These are phyloP conservation scores for Tulasnella sp. DNA, from an alignment of 768 basidiomycete genomes.

Conservation along the genomic window DNA sequence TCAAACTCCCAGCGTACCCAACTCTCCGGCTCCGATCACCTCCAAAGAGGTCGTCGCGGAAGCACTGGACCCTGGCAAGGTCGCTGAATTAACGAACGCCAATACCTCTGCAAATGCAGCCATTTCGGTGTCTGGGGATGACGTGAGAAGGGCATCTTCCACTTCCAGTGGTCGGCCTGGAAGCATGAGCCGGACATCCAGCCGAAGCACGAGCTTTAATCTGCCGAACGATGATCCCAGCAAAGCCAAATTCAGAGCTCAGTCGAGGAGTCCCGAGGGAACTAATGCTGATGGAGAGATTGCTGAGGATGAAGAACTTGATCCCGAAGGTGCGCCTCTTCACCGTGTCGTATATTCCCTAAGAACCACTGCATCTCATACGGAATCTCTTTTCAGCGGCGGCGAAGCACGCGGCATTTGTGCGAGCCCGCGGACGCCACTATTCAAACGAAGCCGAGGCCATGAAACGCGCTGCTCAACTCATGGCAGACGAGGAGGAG, in stretches of 20 bases:
- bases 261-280: slow-evolving; percentile 30
- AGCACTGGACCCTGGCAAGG: slow-evolving; percentile 11
- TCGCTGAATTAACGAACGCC: not conserved
- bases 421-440: slow-evolving; percentile 71
- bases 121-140: not conserved
- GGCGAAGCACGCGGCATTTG: slow-evolving; percentile 73
- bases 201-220: slow-evolving; percentile 78
- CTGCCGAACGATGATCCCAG: slow-evolving; percentile 54
- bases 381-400: slow-evolving; percentile 43
- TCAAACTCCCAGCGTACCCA: slow-evolving; percentile 28
- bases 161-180: slow-evolving; percentile 47
- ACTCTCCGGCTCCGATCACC: slow-evolving; percentile 37
- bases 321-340: slow-evolving; percentile 64
- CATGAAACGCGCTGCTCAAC: slow-evolving; percentile 71
- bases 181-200: slow-evolving; percentile 38
- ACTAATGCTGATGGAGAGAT: slow-evolving; percentile 35
- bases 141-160: slow-evolving; percentile 33
- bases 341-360: not conserved
- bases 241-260: slow-evolving; percentile 48
- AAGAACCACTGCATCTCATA: not conserved
- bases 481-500: slow-evolving; percentile 61
- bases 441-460: slow-evolving; percentile 89
- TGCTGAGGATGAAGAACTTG: slow-evolving; percentile 78
- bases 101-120: not conserved
- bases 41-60: not conserved